phyloP scores from a whole-genome alignment of 306 rosid genomes.

The Lathyrus oleraceus region DNA sequence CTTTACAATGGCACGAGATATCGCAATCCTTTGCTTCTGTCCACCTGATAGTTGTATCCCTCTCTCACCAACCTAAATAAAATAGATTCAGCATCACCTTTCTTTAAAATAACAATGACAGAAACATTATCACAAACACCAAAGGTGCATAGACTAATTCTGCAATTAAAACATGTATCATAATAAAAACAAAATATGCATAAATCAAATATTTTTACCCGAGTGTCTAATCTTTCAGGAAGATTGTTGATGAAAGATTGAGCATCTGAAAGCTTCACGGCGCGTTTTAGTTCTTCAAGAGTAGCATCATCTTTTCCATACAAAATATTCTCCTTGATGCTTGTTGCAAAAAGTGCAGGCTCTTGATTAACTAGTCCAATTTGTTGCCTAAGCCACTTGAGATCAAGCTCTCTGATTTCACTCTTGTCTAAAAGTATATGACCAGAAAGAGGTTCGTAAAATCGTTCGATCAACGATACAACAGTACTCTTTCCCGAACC shows the following conservation, averaged over 20 bases:
- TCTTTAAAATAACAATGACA: neutral
- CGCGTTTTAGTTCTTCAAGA: constrained; percentile 71
- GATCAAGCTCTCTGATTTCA: constrained; percentile 65
- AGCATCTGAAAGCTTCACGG: constrained; percentile 91
- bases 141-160: constrained; percentile 1
- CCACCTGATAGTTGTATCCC: constrained; percentile 97
- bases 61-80: constrained; percentile 89
- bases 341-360: constrained; percentile 94
- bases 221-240: constrained; percentile 90
- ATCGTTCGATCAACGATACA: constrained; percentile 86
- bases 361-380: constrained; percentile 94
- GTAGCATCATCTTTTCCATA: constrained; percentile 93
- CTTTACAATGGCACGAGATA: constrained; percentile 87
- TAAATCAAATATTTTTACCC: constrained; percentile 45
- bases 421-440: constrained; percentile 63
- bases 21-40: constrained; percentile 94
- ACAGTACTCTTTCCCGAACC: constrained; percentile 97
- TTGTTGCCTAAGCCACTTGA: constrained; percentile 86
- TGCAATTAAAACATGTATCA: neutral
- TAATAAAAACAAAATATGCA: constrained; percentile 6
- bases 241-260: constrained; percentile 80
- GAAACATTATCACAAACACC: neutral
- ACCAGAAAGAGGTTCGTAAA: constrained; percentile 86
- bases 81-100: constrained; percentile 21
- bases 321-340: constrained; percentile 82